Evolutionary conservation across 305 asterid species (phyloP).

Genomic region (Fraxinus floribunda): DNA sequence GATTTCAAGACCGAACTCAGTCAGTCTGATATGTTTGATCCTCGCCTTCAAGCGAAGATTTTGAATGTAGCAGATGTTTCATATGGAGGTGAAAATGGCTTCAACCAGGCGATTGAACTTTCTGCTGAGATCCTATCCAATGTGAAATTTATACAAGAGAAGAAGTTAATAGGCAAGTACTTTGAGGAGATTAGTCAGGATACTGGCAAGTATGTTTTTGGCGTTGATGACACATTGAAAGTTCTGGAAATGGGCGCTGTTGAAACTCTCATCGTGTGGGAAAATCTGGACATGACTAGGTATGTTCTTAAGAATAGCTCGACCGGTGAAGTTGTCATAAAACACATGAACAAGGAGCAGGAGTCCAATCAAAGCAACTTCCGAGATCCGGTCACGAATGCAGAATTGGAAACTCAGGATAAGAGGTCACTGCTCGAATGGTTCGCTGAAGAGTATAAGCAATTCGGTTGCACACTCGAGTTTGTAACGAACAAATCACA

Average conservation of each 20-base stretch:
- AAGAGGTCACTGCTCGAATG: slow-evolving; percentile 21
- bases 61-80: slow-evolving; percentile 24
- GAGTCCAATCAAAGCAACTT: slow-evolving; percentile 19
- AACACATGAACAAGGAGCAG: slow-evolving; percentile 26
- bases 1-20: slow-evolving; percentile 27
- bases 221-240: slow-evolving; percentile 20
- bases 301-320: slow-evolving; percentile 15
- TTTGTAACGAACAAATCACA: slow-evolving; percentile 25
- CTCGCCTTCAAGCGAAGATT: slow-evolving; percentile 26
- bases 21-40: slow-evolving; percentile 27
- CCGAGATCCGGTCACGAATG: slow-evolving; percentile 14
- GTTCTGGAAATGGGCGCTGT: slow-evolving; percentile 24
- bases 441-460: slow-evolving; percentile 19
- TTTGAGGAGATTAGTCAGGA: slow-evolving; percentile 25
- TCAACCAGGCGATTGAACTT: slow-evolving; percentile 24
- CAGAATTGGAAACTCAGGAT: slow-evolving; percentile 25
- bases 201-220: slow-evolving; percentile 25
- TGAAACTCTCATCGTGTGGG: slow-evolving; percentile 29
- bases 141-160: slow-evolving; percentile 22
- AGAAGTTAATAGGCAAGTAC: slow-evolving; percentile 22
- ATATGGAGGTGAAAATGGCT: slow-evolving; percentile 23
- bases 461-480: slow-evolving; percentile 25
- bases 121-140: slow-evolving; percentile 22
- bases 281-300: slow-evolving; percentile 20
- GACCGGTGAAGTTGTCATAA: slow-evolving; percentile 19